A percentile compares a stretch with the other conserved stretches of the same genome.
Conservation (phyloP, 179 eudicot species). For the Heliamphora pulchella region DNA sequence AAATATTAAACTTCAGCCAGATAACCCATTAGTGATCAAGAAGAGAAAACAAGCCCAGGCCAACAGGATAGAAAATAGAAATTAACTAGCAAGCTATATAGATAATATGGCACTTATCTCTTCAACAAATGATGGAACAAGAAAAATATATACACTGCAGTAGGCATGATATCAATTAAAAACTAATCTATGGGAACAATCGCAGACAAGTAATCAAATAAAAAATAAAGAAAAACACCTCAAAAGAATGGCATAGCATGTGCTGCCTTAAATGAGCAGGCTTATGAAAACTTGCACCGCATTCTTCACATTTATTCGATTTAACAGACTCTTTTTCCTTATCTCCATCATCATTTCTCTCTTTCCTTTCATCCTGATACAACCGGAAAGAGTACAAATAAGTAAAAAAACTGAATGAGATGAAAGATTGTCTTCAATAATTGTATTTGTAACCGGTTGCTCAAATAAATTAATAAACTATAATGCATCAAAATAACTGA, state of each 20-base stretch:
- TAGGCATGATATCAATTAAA: neutral
- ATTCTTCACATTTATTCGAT: slow-evolving; percentile 57
- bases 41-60: neutral
- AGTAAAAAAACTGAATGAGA: neutral
- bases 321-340: slow-evolving; percentile 26
- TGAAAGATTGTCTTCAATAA: neutral
- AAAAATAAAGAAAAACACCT: slow-evolving; percentile 32
- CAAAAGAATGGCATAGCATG: slow-evolving; percentile 71
- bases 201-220: neutral
- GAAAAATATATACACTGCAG: neutral
- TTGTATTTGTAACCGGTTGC: too few relatives aligned
- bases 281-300: slow-evolving; percentile 60
- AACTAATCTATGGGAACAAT: neutral
- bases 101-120: neutral
- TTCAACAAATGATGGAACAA: neutral
- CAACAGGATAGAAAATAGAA: neutral
- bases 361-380: slow-evolving; percentile 29
- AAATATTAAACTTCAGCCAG: too few relatives aligned
- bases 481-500: too few relatives aligned
- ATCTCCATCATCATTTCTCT: slow-evolving; percentile 13
- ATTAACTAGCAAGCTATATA: neutral
- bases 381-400: neutral
- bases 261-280: slow-evolving; percentile 95
- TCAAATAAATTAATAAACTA: too few relatives aligned
- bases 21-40: too few relatives aligned